Evolutionary conservation across 2,329 filamentous ascomycete species (phyloP).

Genomic region (Bretziella fagacearum): DNA sequence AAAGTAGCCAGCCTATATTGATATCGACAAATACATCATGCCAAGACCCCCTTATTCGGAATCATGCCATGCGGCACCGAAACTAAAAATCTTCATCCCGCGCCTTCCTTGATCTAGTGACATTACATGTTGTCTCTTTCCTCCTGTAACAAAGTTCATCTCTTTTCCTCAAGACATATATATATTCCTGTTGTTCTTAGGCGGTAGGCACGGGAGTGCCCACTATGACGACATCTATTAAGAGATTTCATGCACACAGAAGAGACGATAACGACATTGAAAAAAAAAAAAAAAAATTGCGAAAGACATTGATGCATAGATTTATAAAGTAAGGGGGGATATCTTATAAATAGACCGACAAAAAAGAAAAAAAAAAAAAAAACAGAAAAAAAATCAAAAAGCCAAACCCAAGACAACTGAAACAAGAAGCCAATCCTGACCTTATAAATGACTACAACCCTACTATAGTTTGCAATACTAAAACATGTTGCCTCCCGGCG

Average conservation of each 20-base stretch:
- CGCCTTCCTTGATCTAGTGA: too few species aligned
- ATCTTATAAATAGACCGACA: neutral
- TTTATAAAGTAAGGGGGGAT: neutral
- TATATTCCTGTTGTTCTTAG: too few species aligned
- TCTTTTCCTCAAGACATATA: too few species aligned
- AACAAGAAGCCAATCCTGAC: neutral
- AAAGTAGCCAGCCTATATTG: too few species aligned
- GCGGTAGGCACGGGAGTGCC: too few species aligned
- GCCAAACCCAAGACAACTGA: neutral
- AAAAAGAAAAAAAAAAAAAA: neutral
- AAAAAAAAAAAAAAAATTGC: neutral
- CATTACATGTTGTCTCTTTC: too few species aligned
- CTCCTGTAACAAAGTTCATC: too few species aligned
- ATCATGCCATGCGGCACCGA: too few species aligned
- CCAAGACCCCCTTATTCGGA: too few species aligned
- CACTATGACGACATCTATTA: neutral
- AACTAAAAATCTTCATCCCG: too few species aligned
- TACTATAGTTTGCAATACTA: neutral
- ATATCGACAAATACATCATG: too few species aligned
- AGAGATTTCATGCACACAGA: neutral
- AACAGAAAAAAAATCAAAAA: neutral
- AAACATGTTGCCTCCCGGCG: constrained; percentile 1
- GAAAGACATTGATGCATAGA: neutral
- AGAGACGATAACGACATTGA: neutral
- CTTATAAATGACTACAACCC: neutral